Conservation (phyloP, 495 filamentous ascomycete species). For the Venustampulla echinocandica region DNA sequence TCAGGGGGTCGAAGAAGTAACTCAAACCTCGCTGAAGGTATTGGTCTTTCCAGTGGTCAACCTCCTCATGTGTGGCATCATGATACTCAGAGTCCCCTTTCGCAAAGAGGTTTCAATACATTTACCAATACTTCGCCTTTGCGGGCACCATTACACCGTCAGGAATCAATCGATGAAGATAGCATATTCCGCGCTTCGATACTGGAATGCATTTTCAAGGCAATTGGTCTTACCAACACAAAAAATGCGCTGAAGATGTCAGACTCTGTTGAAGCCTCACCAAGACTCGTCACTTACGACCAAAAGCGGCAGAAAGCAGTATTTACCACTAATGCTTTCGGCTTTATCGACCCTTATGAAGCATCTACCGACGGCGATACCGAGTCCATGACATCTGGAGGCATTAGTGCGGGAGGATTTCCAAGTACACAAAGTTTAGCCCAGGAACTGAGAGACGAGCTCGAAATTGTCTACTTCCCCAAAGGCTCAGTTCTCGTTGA, state of each 20-base stretch:
- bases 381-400: constrained; percentile 68
- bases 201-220: constrained; percentile 90
- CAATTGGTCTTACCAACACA: constrained; percentile 70
- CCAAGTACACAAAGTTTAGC: constrained; percentile 45
- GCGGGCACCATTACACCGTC: constrained; percentile 45
- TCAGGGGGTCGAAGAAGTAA: constrained; percentile 36
- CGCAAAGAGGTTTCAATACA: constrained; percentile 47
- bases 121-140: constrained; percentile 49
- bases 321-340: constrained; percentile 76
- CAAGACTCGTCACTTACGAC: constrained; percentile 78
- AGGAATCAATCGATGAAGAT: constrained; percentile 78
- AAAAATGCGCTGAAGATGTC: constrained; percentile 55
- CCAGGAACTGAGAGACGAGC: constrained; percentile 73
- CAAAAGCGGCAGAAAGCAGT: constrained; percentile 74
- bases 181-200: constrained; percentile 81
- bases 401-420: constrained; percentile 32
- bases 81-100: constrained; percentile 44
- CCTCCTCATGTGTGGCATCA: constrained; percentile 22
- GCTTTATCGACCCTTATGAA: constrained; percentile 87
- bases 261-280: constrained; percentile 74
- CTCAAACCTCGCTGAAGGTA: constrained; percentile 11
- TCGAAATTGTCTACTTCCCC: constrained; percentile 97
- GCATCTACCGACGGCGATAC: constrained; percentile 73
- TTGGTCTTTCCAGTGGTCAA: constrained; percentile 26
- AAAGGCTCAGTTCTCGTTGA: constrained; percentile 94